Conservation (phyloP, 371 early-diverging fungal genomes). For the Apophysomyces trapeziformis region DNA sequence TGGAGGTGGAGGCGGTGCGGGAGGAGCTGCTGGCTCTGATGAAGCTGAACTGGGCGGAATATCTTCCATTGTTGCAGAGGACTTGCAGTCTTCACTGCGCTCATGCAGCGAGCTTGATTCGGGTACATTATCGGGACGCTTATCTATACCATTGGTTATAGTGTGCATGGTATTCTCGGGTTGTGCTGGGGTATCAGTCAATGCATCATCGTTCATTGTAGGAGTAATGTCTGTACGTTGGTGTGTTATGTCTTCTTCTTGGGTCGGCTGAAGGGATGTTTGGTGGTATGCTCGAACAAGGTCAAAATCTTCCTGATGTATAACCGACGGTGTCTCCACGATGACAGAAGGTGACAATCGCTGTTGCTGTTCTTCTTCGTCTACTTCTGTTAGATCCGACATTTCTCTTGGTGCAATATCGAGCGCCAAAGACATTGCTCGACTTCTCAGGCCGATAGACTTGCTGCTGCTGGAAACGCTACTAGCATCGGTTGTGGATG, state of each 20-base stretch:
- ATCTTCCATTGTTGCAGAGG: too few relatives aligned
- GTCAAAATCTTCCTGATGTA: not conserved
- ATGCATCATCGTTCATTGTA: not conserved
- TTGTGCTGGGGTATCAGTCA: not conserved
- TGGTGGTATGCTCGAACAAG: not conserved
- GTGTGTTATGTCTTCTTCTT: not conserved
- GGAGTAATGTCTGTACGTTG: not conserved
- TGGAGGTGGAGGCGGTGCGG: slow-evolving; percentile 27
- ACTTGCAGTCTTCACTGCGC: too few relatives aligned
- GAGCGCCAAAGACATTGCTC: not conserved
- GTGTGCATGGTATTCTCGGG: too few relatives aligned
- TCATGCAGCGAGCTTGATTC: too few relatives aligned
- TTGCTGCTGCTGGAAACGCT: slow-evolving; percentile 20
- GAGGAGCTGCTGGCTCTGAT: not conserved
- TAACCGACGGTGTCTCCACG: not conserved
- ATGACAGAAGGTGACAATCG: slow-evolving; percentile 1
- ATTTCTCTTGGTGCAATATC: not conserved
- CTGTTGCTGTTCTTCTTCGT: slow-evolving; percentile 10
- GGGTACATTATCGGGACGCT: too few relatives aligned
- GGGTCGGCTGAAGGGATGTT: not conserved
- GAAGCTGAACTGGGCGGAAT: not conserved
- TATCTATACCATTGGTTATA: too few relatives aligned
- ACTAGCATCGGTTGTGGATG: slow-evolving; percentile 5
- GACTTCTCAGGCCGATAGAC: slow-evolving; percentile 18
- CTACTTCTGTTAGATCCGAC: slow-evolving; percentile 5